Base-by-base conservation (phyloP, 495 filamentous ascomycete species). In the Thermochaetoides thermophila region DNA sequence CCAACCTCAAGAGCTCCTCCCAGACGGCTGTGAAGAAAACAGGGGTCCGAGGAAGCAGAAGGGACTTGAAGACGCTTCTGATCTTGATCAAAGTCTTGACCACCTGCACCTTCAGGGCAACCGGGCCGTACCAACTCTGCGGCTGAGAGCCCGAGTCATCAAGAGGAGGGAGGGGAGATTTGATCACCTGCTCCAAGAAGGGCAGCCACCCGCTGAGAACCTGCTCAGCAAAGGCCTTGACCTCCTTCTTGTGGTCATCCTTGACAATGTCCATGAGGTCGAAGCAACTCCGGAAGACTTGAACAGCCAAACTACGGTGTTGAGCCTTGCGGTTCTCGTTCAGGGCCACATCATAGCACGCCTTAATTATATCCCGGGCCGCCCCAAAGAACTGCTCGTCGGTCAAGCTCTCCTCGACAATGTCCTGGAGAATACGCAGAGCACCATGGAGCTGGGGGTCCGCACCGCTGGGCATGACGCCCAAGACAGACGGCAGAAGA, bases 231-330 rank as follows among this genome's bases (percentile, higher is more conserved):
- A 97, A 97, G 1, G 65, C 66, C 51, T 81, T 84, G 31, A 97
- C 83, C 18, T 78, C 80, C 25, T 59, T 67, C 48, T 81, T 79
- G 55, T 95, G 81, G 38, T 85, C 81, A 38, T 93, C 85, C 60
- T 91, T 76, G 37, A 96, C 80, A 66, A 92, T 86, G 53, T 95
- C 85, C 62, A 97, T 70, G 32, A 84, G 84, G 54, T 96, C 84
- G 49, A 96, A 87, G 55, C 81, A 92, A 16, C 75, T 73, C 14
- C 81, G 71, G 63, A 96, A 95, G 24, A 94, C 81, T 14, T 77
- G 75, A 8, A 94, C 74, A 12, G 91, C 81, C 44, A 96, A 58
- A 24, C 82, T 81, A 17, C 89, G 72, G 30, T 92, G 60, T 16
- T 69, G 73, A 11, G 76, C 65, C 40, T 80, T 84, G 46, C 81